A percentile compares a stretch with the other conserved stretches of the same genome.
Evolutionary conservation across 768 basidiomycete species (phyloP).

Genomic region (Stropharia rugosoannulata): DNA sequence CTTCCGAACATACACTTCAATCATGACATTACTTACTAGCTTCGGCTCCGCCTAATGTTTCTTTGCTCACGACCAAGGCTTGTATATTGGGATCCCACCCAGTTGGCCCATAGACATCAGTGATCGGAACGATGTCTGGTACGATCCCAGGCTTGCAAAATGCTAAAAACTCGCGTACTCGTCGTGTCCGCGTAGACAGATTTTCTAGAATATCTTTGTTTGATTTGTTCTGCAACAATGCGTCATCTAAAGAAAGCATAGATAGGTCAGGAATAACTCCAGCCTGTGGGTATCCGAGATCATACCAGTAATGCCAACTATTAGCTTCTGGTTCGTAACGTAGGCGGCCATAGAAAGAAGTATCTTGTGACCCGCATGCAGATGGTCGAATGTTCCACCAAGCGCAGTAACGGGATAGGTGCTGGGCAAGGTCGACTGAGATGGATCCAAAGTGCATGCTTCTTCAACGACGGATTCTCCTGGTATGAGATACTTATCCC

Average conservation of each 20-base stretch:
- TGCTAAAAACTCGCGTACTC: conserved; percentile 66
- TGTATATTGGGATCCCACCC: conserved; percentile 87
- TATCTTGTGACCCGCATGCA: conserved; percentile 97
- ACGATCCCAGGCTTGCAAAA: conserved; percentile 67
- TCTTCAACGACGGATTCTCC: conserved; percentile 23
- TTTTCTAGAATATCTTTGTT: conserved; percentile 67
- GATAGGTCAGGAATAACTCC: conserved; percentile 9
- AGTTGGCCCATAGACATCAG: conserved; percentile 91
- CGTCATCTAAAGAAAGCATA: conserved; percentile 50
- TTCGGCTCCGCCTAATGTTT: conserved; percentile 76
- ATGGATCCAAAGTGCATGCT: conserved; percentile 8
- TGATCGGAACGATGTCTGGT: conserved; percentile 71
- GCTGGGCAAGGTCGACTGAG: conserved; percentile 19
- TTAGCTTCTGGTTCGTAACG: conserved; percentile 76
- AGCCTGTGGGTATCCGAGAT: neutral
- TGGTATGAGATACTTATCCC: conserved; percentile 34
- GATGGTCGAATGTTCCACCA: conserved; percentile 97
- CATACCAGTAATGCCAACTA: conserved; percentile 87
- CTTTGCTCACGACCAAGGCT: conserved; percentile 87
- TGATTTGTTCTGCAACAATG: conserved; percentile 68
- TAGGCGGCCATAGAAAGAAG: conserved; percentile 90
- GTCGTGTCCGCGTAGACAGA: conserved; percentile 51
- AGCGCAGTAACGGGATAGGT: conserved; percentile 73
- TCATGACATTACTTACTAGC: conserved; percentile 52
- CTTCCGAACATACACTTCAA: neutral